Conservation (phyloP, 257 asterid genomes). For the Solanum virginianum region DNA sequence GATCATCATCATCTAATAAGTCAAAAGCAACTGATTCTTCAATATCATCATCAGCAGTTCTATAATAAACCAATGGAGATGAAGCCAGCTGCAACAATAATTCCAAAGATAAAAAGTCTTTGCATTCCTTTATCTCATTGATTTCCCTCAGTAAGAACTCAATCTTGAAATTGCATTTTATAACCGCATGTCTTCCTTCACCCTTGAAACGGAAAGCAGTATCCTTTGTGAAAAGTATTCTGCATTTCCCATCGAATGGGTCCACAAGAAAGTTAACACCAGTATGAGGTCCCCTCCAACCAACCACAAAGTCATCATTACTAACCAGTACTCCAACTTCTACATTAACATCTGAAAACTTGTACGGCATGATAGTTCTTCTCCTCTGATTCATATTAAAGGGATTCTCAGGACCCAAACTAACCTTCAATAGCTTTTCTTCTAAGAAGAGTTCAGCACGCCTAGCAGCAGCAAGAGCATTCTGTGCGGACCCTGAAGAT, state of each 20-base stretch:
- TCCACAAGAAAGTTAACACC: conserved; percentile 76
- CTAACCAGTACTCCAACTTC: conserved; percentile 55
- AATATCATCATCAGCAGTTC: conserved; percentile 94
- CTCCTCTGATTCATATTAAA: conserved; percentile 54
- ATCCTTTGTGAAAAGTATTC: conserved; percentile 47
- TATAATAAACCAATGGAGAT: conserved; percentile 53
- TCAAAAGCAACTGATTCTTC: conserved; percentile 63
- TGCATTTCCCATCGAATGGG: conserved; percentile 67
- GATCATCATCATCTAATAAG: conserved; percentile 89
- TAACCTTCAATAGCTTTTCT: conserved; percentile 36
- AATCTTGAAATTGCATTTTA: conserved; percentile 62
- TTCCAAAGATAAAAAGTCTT: conserved; percentile 20
- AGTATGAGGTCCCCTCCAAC: conserved; percentile 54
- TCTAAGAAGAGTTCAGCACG: conserved; percentile 36
- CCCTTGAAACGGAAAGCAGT: conserved; percentile 48
- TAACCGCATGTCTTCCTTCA: conserved; percentile 26
- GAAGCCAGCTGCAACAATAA: conserved; percentile 60
- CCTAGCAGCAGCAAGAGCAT: conserved; percentile 50
- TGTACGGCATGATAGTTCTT: conserved; percentile 42
- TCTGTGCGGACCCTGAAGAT: conserved; percentile 28
- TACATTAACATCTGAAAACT: conserved; percentile 32
- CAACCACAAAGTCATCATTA: conserved; percentile 52
- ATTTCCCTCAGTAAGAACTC: conserved; percentile 66
- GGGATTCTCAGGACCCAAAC: conserved; percentile 76
- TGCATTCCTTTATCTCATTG: conserved; percentile 29